Base-by-base conservation (phyloP, 2,329 filamentous ascomycete species). In the Sporothrix mexicana region DNA sequence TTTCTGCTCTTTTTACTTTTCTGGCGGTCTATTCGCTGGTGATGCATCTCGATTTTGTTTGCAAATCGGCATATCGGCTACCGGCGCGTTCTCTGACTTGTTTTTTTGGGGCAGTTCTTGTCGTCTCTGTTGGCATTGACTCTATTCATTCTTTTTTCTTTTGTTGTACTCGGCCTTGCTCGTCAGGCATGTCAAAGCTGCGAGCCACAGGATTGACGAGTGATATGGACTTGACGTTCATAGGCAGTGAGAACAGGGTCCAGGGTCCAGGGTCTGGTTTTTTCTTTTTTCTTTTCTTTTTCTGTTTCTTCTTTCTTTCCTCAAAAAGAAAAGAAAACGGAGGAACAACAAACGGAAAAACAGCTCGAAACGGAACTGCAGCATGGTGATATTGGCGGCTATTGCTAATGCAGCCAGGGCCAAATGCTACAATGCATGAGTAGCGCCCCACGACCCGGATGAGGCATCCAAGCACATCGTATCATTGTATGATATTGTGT, bases 21-120 rank as follows among this genome's bases (percentile, higher is more conserved):
- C 61, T 64, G 41, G 12, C 17, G 41, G 8, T 45, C 61, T 13
- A 45, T 64, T 62, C 36, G 61, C 12, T 17, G 61, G 25, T n/a
- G 5, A 45, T 23, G 8, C n/a, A 64, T 15, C 41, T 64, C 25
- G n/a, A 23, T 10, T 41, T 17, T 41, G 3, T 10, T 64, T 64
- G 61, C 41, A 64, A 45, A 64, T 64, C 61, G n/a, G n/a, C 61
- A 64, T 64, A 20, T 47, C 41, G 41, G 41, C 59, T 23, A 23
- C 36, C 59, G 36, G 36, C 41, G 17, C 13, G 15, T 64, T 15
- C 15, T 25, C n/a, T 47, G 41, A 61, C 51, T 36, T 49, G 72
- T 47, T 59, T 41, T 69, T 23, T 51, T 47, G 6, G 47, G 15
- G 30, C 30, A 6, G 30, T 7, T 36, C 30, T 7, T 36, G 7